Percentiles rank a stretch among this genome's conserved stretches.
phyloP scores from a whole-genome alignment of 176 grass and related monocot genomes.

The Juncus effusus region DNA sequence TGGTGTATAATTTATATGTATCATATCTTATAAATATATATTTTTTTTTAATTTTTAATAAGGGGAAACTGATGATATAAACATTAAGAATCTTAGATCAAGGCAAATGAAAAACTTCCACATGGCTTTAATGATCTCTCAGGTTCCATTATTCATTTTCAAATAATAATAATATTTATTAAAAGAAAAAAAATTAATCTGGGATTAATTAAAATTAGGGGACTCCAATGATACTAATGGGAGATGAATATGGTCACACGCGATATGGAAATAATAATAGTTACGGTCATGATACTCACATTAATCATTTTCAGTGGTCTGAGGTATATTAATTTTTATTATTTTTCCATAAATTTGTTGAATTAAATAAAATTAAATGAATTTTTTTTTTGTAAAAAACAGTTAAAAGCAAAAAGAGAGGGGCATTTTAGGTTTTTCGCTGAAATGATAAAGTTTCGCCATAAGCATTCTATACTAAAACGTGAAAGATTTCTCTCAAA shows the following conservation, averaged over 20 bases:
- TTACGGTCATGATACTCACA: constrained; percentile 93
- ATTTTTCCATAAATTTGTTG: not conserved
- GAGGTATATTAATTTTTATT: constrained; percentile 42
- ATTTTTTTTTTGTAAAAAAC: constrained; percentile 26
- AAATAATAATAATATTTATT: constrained; percentile 19
- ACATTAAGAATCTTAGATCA: constrained; percentile 50
- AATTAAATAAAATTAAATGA: constrained; percentile 15
- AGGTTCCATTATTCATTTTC: constrained; percentile 45
- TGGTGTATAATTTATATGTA: constrained; percentile 11
- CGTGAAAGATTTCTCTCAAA: constrained; percentile 70
- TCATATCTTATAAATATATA: not conserved
- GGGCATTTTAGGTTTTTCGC: constrained; percentile 86
- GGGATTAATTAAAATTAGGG: constrained; percentile 42
- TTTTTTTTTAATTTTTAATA: constrained; percentile 10
- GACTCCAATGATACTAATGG: constrained; percentile 98
- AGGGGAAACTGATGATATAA: constrained; percentile 89
- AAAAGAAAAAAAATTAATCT: constrained; percentile 21
- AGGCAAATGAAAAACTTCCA: constrained; percentile 99
- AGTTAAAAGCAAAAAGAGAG: constrained; percentile 71
- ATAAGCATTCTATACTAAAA: constrained; percentile 54
- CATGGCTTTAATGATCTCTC: constrained; percentile 86
- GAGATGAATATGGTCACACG: constrained; percentile 95
- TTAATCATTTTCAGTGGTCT: constrained; percentile 94
- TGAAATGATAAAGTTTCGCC: constrained; percentile 90
- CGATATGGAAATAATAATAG: constrained; percentile 99